Base-by-base conservation (phyloP, 2,329 filamentous ascomycete species). In the Claviceps spartinae region DNA sequence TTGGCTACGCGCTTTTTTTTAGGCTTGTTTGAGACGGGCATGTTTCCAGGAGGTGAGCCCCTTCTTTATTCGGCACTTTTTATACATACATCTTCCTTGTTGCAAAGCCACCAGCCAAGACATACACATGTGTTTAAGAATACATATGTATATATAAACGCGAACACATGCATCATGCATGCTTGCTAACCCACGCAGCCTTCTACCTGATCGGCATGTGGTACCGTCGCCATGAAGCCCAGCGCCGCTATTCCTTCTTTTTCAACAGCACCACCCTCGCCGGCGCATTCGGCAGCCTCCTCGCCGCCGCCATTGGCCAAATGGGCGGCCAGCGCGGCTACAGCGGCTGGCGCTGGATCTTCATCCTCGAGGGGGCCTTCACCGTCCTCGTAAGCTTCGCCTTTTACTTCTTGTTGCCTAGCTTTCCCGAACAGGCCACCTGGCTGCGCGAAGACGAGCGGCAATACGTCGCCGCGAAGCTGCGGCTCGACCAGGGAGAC, bases 171-270 rank as follows among this genome's bases (percentile, higher is more conserved):
- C 8, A 43, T 11, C 18, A 24, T 18, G 41, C 3, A 13, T 22
- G 16, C 47, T 34, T 7, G 26, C 16, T 34, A 9, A 8, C 14
- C 4, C 30, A 20, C 18, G 8, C 38, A 54, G 72, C 69, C 48
- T 77, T 85, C 63, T 86, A 89, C 62, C 70, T 90, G 7, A 82
- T 89, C 55, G 82, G 86, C 53, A 91, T 91, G 83, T 94, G 86
- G 89, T 98, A 97, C 61, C 82, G 83, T 54, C 81, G 91, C 54
- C 74, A 75, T 45, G 93, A 97, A 69, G 88, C 90, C 2, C 91
- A 97, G 68, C 88, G 88, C 62, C 82, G 93, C 34, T 96, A 90
- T 69, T 86, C 83, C 16, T 90, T 97, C 73, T 97, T 97, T 75
- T 97, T 97, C 73, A 83, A 79, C 61, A 87, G 78, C 30, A 90